Base-by-base conservation (phyloP, 192 early-diverging fungal genomes). In the Gaertneriomyces semiglobifer region DNA sequence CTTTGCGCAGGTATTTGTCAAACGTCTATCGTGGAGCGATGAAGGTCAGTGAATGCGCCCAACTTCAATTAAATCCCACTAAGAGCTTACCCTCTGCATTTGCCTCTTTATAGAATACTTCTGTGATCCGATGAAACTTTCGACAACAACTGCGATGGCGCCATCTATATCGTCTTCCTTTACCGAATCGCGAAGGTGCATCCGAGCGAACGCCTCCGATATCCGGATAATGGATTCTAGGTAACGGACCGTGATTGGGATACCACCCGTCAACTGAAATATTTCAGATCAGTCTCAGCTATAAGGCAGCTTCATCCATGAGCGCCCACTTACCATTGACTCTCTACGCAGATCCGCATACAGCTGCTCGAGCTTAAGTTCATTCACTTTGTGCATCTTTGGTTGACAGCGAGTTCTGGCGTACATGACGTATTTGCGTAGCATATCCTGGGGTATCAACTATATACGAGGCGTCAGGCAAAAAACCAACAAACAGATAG, bases 181-280 rank as follows among this genome's bases (percentile, higher is more conserved):
- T 1, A 95, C 94, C 62, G 89, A 86, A 69, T 93, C 92, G 42
- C 93, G 89, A 63, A 98, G 77, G 63, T 98, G 96, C 93, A 98
- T 96, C 62, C 89, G 89, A 8, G 96, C 96, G 68, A 96, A 88
- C 1, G 92, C 89, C 74, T 93, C 90, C 0, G 91, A 83, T 81
- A 94, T 81, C 10, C 88, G 75, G 44, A 93, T 78, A 68, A 94
- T 79, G 6, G 90, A 89, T 70, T 94, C 92, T 7, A 94, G 78
- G 78, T 94, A 91, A 19, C 91, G 79, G 2, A 90, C 90, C 5
- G 92, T 94, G 58, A 94, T 93, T 4, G 90, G 83, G 58, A 80
- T 84, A 42, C 90, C 42, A 74, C 77, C 72, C 79, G 82, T 45
- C 84, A 77, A 82, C 63, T 86, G 77, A 44, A 14, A 66, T 74